Conservation (phyloP, 2,329 filamentous ascomycete species). For the Grosmannia serpens region DNA sequence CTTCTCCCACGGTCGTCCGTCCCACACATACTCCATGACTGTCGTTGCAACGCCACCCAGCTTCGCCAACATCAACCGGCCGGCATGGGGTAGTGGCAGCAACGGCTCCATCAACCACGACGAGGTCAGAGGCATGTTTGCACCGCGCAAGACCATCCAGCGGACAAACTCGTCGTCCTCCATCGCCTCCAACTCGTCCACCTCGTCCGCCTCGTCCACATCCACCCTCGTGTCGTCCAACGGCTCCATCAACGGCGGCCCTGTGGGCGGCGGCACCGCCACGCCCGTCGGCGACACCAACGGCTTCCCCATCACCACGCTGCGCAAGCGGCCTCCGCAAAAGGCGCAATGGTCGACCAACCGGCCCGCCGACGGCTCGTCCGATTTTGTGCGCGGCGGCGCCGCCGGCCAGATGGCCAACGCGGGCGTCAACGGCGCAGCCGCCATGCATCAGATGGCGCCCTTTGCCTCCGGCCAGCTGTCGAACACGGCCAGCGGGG, state of each 20-base stretch:
- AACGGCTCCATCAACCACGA: slow-evolving; percentile 63
- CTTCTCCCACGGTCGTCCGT: not conserved
- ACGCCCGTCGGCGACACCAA: slow-evolving; percentile 31
- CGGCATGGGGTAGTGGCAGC: slow-evolving; percentile 51
- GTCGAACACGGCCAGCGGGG: slow-evolving; percentile 29
- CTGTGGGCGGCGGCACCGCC: slow-evolving; percentile 32
- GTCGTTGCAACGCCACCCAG: slow-evolving; percentile 55
- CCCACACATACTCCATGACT: slow-evolving; percentile 37
- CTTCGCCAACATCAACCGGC: slow-evolving; percentile 51
- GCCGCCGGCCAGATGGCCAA: slow-evolving; percentile 25
- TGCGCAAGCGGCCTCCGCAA: slow-evolving; percentile 36
- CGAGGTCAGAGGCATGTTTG: slow-evolving; percentile 78
- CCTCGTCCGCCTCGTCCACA: slow-evolving; percentile 47
- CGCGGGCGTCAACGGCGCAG: slow-evolving; percentile 30
- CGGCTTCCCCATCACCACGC: slow-evolving; percentile 37
- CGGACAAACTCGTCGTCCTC: slow-evolving; percentile 88
- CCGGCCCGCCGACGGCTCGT: slow-evolving; percentile 33
- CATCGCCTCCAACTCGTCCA: slow-evolving; percentile 53
- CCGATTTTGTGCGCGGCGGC: slow-evolving; percentile 34
- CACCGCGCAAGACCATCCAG: slow-evolving; percentile 77
- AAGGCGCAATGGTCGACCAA: slow-evolving; percentile 38
- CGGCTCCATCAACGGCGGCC: slow-evolving; percentile 48
- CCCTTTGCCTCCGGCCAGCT: slow-evolving; percentile 24
- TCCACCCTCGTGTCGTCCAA: slow-evolving; percentile 51
- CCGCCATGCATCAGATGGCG: slow-evolving; percentile 25